Percentiles rank a stretch among this genome's conserved stretches.
phyloP scores from a whole-genome alignment of 2,329 filamentous ascomycete genomes.

The Rutstroemia sp. region DNA sequence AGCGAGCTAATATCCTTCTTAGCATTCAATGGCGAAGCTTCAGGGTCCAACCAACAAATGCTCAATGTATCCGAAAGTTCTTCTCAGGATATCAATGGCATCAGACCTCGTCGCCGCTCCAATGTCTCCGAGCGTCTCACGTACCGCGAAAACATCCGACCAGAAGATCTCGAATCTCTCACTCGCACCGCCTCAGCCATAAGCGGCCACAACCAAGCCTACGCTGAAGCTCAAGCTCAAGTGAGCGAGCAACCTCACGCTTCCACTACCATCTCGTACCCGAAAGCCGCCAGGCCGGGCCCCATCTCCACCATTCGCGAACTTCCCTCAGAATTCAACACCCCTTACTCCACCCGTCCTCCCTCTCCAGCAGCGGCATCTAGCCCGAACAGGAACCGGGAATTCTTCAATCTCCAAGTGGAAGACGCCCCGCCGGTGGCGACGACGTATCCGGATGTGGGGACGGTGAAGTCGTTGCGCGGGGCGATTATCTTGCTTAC shows the following conservation, averaged over 20 bases:
- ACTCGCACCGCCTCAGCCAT: background rate
- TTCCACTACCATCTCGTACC: conserved; percentile 1
- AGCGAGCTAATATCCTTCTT: background rate
- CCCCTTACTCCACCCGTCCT: conserved; percentile 10
- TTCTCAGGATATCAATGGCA: background rate
- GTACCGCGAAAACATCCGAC: conserved; percentile 1
- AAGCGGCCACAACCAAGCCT: conserved; percentile 1
- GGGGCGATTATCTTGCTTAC: conserved; percentile 33
- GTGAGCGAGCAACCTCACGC: background rate
- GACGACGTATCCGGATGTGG: conserved; percentile 11
- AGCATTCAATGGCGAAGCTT: background rate
- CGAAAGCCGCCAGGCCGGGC: conserved; percentile 2
- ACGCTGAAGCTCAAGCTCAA: background rate
- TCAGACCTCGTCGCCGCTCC: background rate
- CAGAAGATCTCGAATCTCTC: conserved; percentile 4
- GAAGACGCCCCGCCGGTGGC: background rate
- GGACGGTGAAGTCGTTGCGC: conserved; percentile 32
- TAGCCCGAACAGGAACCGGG: background rate
- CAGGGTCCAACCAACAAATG: background rate
- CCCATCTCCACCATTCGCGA: conserved; percentile 8
- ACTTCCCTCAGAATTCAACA: conserved; percentile 10
- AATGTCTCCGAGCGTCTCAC: conserved; percentile 2
- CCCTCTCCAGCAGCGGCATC: conserved; percentile 5
- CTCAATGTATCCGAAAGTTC: background rate
- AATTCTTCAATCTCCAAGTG: conserved; percentile 1